Evolutionary conservation across 768 basidiomycete species (phyloP), one percentile per base, ranked within the genome.

Genomic region (Rubroboletus satanas): DNA sequence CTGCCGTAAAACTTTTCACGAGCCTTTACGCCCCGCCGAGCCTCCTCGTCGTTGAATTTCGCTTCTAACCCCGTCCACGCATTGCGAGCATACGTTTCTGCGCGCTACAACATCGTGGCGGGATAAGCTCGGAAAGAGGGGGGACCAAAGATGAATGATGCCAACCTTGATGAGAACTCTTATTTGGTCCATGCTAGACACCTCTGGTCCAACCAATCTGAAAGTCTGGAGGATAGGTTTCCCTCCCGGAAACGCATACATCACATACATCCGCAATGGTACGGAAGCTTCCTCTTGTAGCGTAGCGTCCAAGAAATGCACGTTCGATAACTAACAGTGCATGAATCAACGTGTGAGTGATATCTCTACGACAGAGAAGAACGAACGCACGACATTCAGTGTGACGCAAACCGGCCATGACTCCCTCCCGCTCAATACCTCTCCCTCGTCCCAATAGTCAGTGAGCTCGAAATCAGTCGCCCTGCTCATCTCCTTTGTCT

Each of bases 381-480:
- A 57, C 29, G 29, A 4, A 78, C 83, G 12, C 58, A 93, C 90
- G 26, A 92, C 60, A 57, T 93, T 92, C 50, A 94, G 66, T 1
- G 90, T 92, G 26, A 93, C 72, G 56, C 83, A 83, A 5, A 94
- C 76, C 0, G 92, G 93, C 84, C 92, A 88, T 12, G 66, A 60
- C 2, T 87, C 81, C 56, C 83, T 74, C 2, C 84, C 84, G 37
- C 74, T 77, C 29, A 93, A 64, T 17, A 75, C 69, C 53, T 84
- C 86, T 0, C 93, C 93, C 58, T 90, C 89, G 62, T 91, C 91
- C 89, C 90, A 92, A 57, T 85, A 89, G 67, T 95, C 92, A 11
- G 84, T 79, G 21, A 94, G 77, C 71, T 95, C 93, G 61, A 94
- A 94, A 68, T 95, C 93, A 9, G 83, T 81, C 11, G 84, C 87